These are phyloP conservation scores for Saccharomyces hybrid DNA, from an alignment of 1,139 yeast species.

Conservation along the genomic window DNA sequence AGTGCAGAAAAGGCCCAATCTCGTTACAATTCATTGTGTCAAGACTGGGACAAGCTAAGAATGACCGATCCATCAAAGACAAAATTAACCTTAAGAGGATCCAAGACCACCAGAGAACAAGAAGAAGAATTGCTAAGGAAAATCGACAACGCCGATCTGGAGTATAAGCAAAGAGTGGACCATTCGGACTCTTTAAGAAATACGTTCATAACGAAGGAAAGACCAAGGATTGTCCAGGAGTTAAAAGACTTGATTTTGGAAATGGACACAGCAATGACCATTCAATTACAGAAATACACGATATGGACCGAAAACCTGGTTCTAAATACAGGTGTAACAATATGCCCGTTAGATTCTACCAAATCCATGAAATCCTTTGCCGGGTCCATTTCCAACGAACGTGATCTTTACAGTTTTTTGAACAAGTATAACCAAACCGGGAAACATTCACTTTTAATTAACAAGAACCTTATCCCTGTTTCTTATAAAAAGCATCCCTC, in stretches of 20 bases:
- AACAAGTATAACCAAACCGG: conserved; percentile 40
- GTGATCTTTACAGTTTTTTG: conserved; percentile 68
- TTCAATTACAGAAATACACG: conserved; percentile 83
- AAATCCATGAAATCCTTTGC: conserved; percentile 72
- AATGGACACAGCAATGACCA: conserved; percentile 79
- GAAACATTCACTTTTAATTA: conserved; percentile 30
- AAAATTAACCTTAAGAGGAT: conserved; percentile 70
- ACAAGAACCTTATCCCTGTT: conserved; percentile 49
- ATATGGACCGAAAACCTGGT: conserved; percentile 79
- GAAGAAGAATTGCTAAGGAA: conserved; percentile 83
- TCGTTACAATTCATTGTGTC: conserved; percentile 73
- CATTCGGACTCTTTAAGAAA: conserved; percentile 66
- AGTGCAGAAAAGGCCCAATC: conserved; percentile 84
- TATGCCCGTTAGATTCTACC: conserved; percentile 56
- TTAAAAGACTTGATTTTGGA: conserved; percentile 75
- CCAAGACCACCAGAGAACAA: conserved; percentile 77
- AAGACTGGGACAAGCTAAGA: conserved; percentile 76
- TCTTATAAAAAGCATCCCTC: conserved; percentile 74
- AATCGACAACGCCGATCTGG: conserved; percentile 78
- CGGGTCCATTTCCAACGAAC: conserved; percentile 70
- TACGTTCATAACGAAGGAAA: conserved; percentile 60
- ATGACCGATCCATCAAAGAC: conserved; percentile 75
- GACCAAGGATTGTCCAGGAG: conserved; percentile 72
- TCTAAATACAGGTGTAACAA: conserved; percentile 76
- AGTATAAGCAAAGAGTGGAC: conserved; percentile 70